phyloP scores from a whole-genome alignment of 306 rosid genomes.

The Spatholobus suberectus region DNA sequence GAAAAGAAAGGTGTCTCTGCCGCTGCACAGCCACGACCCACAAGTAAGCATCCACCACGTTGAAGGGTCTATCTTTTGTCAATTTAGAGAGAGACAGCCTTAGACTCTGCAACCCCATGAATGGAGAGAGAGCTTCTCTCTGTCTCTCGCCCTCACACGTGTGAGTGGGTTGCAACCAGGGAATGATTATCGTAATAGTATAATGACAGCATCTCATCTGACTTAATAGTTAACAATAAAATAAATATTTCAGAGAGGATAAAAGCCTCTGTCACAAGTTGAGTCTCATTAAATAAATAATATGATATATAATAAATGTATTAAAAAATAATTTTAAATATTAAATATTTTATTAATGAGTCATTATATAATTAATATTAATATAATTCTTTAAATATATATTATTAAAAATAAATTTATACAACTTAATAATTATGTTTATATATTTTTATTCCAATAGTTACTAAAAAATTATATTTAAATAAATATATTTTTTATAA shows the following conservation, averaged over 20 bases:
- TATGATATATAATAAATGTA: too few relatives aligned
- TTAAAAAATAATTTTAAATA: too few relatives aligned
- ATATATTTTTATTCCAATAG: too few relatives aligned
- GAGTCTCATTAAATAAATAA: too few relatives aligned
- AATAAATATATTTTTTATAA: too few relatives aligned
- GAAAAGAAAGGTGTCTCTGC: conserved; percentile 63
- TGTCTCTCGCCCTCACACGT: conserved; percentile 52
- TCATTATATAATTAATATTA: too few relatives aligned
- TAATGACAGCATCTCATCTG: conserved; percentile 1
- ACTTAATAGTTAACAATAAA: not conserved
- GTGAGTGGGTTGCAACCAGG: not conserved
- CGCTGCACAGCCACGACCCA: conserved; percentile 36
- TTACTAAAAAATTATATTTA: too few relatives aligned
- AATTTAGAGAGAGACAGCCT: conserved; percentile 59
- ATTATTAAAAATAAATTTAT: too few relatives aligned
- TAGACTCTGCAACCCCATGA: conserved; percentile 46
- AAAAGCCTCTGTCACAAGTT: too few relatives aligned
- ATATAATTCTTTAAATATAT: too few relatives aligned
- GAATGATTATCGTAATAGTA: conserved; percentile 26
- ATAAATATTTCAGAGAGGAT: not conserved
- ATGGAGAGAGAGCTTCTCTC: conserved; percentile 16
- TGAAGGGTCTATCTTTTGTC: conserved; percentile 51
- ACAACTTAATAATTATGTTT: too few relatives aligned
- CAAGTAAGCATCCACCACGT: conserved; percentile 55
- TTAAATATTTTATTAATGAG: too few relatives aligned